A percentile compares a stretch with the other conserved stretches of the same genome.
These are phyloP conservation scores for Metschnikowia matae DNA, from an alignment of 805 yeast species.

Conservation along the genomic window DNA sequence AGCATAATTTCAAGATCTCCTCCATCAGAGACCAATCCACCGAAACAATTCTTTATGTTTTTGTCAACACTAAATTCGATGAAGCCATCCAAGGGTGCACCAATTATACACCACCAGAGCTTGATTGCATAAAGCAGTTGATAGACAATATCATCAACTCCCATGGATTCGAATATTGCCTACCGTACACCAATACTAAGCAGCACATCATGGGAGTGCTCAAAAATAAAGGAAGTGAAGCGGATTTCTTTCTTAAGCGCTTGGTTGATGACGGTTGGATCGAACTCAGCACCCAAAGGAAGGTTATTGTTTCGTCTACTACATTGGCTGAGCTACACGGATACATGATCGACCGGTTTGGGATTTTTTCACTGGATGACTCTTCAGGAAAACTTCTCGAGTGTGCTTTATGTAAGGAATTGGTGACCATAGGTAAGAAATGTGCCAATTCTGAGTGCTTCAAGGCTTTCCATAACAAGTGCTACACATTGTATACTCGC, in stretches of 20 bases:
- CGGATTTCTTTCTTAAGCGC: constrained; percentile 34
- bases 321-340: constrained; percentile 46
- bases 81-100: constrained; percentile 40
- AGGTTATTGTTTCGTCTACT: constrained; percentile 37
- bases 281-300: constrained; percentile 25
- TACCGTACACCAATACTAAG: constrained; percentile 34
- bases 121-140: constrained; percentile 41
- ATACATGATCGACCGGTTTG: constrained; percentile 43
- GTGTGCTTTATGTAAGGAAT: constrained; percentile 50
- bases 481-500: constrained; percentile 39
- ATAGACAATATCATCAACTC: constrained; percentile 45
- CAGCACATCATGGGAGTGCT: constrained; percentile 24
- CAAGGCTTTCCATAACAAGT: constrained; percentile 45
- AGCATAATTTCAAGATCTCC: constrained; percentile 42
- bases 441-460: constrained; percentile 25
- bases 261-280: constrained; percentile 55
- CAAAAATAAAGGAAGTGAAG: constrained; percentile 31
- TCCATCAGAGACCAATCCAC: constrained; percentile 34
- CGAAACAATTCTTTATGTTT: constrained; percentile 29
- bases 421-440: constrained; percentile 49
- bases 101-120: constrained; percentile 32
- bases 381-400: constrained; percentile 34
- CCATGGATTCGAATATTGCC: constrained; percentile 28
- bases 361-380: constrained; percentile 19
- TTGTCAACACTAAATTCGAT: constrained; percentile 40